Evolutionary conservation across 2,329 filamentous ascomycete species (phyloP).

Genomic region (Fulvia fulva): DNA sequence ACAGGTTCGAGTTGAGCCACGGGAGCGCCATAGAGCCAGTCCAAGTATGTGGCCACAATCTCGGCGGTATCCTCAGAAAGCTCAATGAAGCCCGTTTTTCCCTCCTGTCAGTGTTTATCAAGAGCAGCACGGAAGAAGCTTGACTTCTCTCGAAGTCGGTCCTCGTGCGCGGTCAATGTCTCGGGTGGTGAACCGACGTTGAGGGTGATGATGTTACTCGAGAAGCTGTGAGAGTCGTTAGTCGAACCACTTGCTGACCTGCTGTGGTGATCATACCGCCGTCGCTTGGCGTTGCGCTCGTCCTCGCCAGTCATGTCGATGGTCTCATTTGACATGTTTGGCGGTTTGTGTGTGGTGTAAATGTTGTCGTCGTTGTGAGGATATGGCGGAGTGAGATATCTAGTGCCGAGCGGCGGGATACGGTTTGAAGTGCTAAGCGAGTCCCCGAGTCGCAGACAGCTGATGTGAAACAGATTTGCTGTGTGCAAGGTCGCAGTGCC

Average conservation of each 20-base stretch:
- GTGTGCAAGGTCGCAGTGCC: neutral
- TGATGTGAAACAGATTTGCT: neutral
- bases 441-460: neutral
- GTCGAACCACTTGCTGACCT: too few relatives aligned
- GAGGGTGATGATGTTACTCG: constrained; percentile 2
- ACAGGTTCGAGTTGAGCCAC: too few relatives aligned
- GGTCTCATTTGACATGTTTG: too few relatives aligned
- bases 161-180: neutral
- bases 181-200: neutral
- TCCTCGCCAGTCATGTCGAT: too few relatives aligned
- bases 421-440: neutral
- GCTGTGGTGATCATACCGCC: too few relatives aligned
- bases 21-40: neutral
- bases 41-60: neutral
- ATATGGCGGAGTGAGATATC: too few relatives aligned
- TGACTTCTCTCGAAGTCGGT: neutral
- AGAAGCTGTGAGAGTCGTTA: neutral
- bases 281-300: too few relatives aligned
- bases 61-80: neutral
- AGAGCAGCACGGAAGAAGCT: constrained; percentile 3
- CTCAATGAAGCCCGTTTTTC: neutral
- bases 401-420: too few relatives aligned
- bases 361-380: too few relatives aligned
- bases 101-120: constrained; percentile 3
- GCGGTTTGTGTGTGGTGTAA: too few relatives aligned